Base-by-base conservation (phyloP, 768 basidiomycete genomes). In the Termitomyces titanicus region DNA sequence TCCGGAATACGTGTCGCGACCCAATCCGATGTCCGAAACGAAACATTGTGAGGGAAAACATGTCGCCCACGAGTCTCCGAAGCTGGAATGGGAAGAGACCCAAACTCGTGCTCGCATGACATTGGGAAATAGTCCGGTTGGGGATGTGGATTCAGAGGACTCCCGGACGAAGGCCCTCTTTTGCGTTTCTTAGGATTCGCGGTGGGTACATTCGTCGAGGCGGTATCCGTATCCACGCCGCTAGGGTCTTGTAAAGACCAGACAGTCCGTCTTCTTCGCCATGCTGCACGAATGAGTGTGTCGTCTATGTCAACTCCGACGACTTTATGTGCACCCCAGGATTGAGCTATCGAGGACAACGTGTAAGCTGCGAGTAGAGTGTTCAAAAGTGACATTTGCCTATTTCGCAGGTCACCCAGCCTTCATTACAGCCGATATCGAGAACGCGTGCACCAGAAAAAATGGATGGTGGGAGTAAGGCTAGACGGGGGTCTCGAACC, bases 401-500 rank as follows among this genome's bases (percentile, higher is more conserved):
- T n/a, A 94, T 83, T 66, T 94, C 90, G 65, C 88, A 88, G 1
- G 89, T 87, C 34, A 95, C 85, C 78, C 80, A 83, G 8, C 93
- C 93, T 64, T 91, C 86, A 66, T 95, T 96, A 66, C 90, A 92
- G 0, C 93, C 93, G 0, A 95, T 71, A 68, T 96, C 93, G 11
- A 96, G 77, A 3, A 94, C 86, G 45, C 75, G 72, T 55, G 81
- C 80, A 13, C 69, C 78, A 3, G 55, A 25, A 61, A 94, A 85
- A 33, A 88, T 71, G 1, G 68, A 60, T 3, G 68, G 38, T 0
- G 85, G 85, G 1, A 96, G 71, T 17, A 86, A 70, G 0, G 78
- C 74, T 2, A 96, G 76, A 15, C 94, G 81, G 0, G 81, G 78
- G 66, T 94, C 90, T 33, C 70, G 70, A 1, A 75, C 63, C 20